Conservation (phyloP, 208 protist species). For the Leishmania guyanensis region DNA sequence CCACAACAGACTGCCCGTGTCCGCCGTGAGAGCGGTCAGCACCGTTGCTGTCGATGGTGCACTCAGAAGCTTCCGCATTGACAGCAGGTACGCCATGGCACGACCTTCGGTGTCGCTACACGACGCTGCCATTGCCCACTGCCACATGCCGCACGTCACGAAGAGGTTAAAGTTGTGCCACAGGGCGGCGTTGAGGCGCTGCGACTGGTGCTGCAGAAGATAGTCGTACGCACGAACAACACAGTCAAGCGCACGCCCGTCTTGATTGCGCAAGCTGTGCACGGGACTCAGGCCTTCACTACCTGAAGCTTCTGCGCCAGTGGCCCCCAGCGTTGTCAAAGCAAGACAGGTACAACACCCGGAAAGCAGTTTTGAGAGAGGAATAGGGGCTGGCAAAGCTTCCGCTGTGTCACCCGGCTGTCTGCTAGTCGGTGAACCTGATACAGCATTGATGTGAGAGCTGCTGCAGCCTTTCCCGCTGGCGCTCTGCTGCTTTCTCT, state of each 20-base stretch:
- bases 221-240: constrained; percentile 11
- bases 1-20: constrained; percentile 22
- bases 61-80: neutral
- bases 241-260: neutral
- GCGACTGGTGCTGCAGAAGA: constrained; percentile 27
- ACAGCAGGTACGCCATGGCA: neutral
- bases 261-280: neutral
- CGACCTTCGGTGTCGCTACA: neutral
- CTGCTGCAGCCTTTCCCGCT: neutral
- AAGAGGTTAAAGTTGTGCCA: constrained; percentile 14
- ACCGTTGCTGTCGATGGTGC: neutral
- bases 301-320: neutral
- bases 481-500: constrained; percentile 4
- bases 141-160: constrained; percentile 11
- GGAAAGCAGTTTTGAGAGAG: constrained; percentile 8
- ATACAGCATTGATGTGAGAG: neutral
- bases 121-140: neutral
- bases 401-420: neutral
- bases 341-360: constrained; percentile 1
- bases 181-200: constrained; percentile 20
- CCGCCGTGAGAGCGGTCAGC: constrained; percentile 12
- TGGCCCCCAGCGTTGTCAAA: neutral
- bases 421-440: neutral
- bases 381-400: neutral
- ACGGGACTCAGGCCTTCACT: neutral